phyloP scores from a whole-genome alignment of 805 yeast genomes.

The Yarrowia yakushimensis region DNA sequence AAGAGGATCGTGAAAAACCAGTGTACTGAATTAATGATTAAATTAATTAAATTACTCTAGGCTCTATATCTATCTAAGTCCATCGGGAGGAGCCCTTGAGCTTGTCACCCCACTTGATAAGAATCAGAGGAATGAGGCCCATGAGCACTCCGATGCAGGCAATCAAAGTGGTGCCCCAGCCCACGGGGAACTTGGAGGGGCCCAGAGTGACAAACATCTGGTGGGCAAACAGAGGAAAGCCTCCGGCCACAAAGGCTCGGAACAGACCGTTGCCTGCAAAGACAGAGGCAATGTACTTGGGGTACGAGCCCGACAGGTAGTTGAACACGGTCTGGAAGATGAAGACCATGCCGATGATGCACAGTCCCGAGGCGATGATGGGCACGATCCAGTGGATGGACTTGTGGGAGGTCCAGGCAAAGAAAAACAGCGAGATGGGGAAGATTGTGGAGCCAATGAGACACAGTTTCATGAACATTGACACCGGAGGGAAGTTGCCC shows the following conservation, averaged over 20 bases:
- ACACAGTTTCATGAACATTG: neutral
- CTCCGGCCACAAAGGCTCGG: neutral
- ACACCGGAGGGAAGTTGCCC: neutral
- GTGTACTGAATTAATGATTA: no score
- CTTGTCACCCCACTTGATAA: neutral
- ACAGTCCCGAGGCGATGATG: neutral
- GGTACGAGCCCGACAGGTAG: neutral
- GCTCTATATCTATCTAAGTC: no score
- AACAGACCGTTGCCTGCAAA: neutral
- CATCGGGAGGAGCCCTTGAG: neutral
- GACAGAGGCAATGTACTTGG: neutral
- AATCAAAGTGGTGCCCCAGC: neutral
- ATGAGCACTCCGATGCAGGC: neutral
- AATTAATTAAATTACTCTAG: no score
- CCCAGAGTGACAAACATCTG: neutral
- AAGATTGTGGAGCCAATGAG: neutral
- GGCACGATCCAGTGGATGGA: neutral
- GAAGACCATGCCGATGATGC: neutral
- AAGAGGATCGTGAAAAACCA: no score
- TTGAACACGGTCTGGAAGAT: neutral
- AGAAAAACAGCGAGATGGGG: neutral
- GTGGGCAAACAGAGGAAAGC: neutral
- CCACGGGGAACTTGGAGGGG: neutral
- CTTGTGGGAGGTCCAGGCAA: neutral
- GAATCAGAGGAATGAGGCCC: neutral